Evolutionary conservation across 805 yeast genomes (phyloP).

Genomic region (Maudiozyma serrabonitensis): DNA sequence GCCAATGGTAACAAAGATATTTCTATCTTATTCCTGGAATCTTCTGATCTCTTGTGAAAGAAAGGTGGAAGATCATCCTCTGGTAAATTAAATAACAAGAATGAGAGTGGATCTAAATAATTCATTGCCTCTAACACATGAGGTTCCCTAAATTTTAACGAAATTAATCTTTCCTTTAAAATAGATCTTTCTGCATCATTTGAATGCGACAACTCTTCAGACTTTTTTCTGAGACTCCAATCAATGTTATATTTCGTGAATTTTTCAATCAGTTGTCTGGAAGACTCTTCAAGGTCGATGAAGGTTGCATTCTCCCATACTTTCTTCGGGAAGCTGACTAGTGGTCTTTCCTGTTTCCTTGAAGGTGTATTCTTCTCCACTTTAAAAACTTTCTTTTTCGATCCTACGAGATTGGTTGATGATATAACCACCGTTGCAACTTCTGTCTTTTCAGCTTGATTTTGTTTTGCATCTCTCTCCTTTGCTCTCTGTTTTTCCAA

Average conservation of each 20-base stretch:
- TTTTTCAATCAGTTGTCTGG: conserved; percentile 53
- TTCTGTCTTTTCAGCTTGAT: conserved; percentile 42
- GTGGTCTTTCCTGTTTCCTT: conserved; percentile 4
- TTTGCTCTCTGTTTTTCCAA: conserved; percentile 34
- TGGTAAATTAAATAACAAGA: conserved; percentile 74
- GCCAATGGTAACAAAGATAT: conserved; percentile 30
- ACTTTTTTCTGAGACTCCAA: conserved; percentile 34
- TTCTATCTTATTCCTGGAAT: conserved; percentile 48
- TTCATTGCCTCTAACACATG: conserved; percentile 67
- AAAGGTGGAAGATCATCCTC: conserved; percentile 81
- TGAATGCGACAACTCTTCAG: conserved; percentile 4
- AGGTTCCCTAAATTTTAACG: conserved; percentile 55
- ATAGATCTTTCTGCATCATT: conserved; percentile 9
- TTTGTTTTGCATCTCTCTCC: conserved; percentile 37
- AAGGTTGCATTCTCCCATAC: conserved; percentile 65
- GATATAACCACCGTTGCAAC: conserved; percentile 40
- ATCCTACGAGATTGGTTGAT: conserved; percentile 2
- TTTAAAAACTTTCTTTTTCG: background rate
- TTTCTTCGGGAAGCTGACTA: conserved; percentile 35
- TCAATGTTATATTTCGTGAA: conserved; percentile 47
- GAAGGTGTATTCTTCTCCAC: background rate
- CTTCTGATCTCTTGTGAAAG: conserved; percentile 49
- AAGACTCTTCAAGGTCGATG: conserved; percentile 55
- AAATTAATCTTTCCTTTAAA: conserved; percentile 28
- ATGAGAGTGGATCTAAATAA: conserved; percentile 40